phyloP scores from a whole-genome alignment of 352 stramenopile species.

The Phytophthora sansomeana region DNA sequence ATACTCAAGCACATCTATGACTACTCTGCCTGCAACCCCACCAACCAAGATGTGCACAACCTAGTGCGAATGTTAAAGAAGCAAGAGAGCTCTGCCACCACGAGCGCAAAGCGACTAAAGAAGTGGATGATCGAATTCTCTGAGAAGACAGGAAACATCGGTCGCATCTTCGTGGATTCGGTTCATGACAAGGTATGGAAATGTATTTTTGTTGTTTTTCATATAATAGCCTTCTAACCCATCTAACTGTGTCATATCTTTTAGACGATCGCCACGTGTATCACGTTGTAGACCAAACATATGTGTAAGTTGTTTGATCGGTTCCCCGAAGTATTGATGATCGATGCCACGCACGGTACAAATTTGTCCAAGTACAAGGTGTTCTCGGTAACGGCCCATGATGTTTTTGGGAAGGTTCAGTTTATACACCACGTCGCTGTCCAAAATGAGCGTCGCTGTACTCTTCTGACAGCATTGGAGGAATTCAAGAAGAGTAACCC shows the following conservation, averaged over 20 bases:
- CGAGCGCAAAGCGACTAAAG: slow-evolving; percentile 8
- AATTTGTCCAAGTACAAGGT: slow-evolving; percentile 28
- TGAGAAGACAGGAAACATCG: slow-evolving; percentile 22
- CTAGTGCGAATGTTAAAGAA: slow-evolving; percentile 6
- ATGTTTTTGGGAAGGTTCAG: slow-evolving; percentile 24
- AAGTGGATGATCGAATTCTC: slow-evolving; percentile 24
- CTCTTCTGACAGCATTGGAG: slow-evolving; percentile 19
- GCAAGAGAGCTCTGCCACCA: background rate
- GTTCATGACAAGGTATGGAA: slow-evolving; percentile 7
- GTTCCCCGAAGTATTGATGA: slow-evolving; percentile 22
- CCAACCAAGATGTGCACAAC: slow-evolving; percentile 11
- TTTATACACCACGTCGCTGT: slow-evolving; percentile 31
- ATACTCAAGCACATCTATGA: slow-evolving; percentile 13
- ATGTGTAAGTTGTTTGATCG: slow-evolving; percentile 15
- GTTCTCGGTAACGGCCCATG: slow-evolving; percentile 26
- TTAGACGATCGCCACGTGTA: slow-evolving; percentile 22
- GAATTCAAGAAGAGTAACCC: slow-evolving; percentile 36
- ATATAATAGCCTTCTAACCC: background rate
- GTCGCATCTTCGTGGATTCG: slow-evolving; percentile 16
- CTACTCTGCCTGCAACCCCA: background rate
- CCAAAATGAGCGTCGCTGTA: slow-evolving; percentile 26
- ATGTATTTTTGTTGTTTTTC: background rate
- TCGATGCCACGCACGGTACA: slow-evolving; percentile 24
- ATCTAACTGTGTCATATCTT: background rate
- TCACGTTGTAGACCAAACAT: slow-evolving; percentile 21